These are phyloP conservation scores for Passalora sequoiae DNA, from an alignment of 2,329 filamentous ascomycete species.

Conservation along the genomic window DNA sequence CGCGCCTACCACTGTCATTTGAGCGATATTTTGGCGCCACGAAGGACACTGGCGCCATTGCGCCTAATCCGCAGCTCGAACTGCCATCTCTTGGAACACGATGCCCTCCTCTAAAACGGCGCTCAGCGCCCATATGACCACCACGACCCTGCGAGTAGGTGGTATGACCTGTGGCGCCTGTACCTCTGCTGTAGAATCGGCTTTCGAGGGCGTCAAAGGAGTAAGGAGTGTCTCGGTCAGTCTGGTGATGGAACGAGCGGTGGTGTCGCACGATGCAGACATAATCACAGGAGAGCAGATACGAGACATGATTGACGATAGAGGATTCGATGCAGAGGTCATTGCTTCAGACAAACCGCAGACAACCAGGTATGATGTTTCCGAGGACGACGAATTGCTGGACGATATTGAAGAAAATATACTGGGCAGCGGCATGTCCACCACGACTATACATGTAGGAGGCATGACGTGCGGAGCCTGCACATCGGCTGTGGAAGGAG, in stretches of 20 bases:
- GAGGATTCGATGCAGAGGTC: constrained; percentile 78
- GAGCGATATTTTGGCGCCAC: not conserved
- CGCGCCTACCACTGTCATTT: no score
- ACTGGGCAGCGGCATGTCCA: constrained; percentile 63
- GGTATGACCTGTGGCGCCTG: constrained; percentile 89
- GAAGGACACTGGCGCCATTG: not conserved
- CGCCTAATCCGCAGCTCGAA: not conserved
- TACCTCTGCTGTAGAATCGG: constrained; percentile 85
- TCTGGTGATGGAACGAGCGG: constrained; percentile 90
- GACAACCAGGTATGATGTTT: constrained; percentile 20
- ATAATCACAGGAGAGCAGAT: constrained; percentile 70
- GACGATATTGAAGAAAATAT: constrained; percentile 20
- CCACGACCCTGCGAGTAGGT: constrained; percentile 82
- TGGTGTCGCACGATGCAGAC: constrained; percentile 79
- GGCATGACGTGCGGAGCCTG: constrained; percentile 89
- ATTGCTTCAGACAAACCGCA: constrained; percentile 31
- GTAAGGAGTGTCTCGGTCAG: constrained; percentile 86
- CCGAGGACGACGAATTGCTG: constrained; percentile 14
- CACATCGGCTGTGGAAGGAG: constrained; percentile 89
- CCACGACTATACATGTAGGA: constrained; percentile 82
- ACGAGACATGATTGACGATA: constrained; percentile 80
- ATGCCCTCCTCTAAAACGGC: constrained; percentile 23
- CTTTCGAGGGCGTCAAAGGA: constrained; percentile 74
- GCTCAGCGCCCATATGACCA: constrained; percentile 60
- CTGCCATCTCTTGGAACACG: not conserved